Evolutionary conservation across 2,329 filamentous ascomycete species (phyloP), one percentile per base, ranked within the genome.

Genomic region (Diaporthe eres): DNA sequence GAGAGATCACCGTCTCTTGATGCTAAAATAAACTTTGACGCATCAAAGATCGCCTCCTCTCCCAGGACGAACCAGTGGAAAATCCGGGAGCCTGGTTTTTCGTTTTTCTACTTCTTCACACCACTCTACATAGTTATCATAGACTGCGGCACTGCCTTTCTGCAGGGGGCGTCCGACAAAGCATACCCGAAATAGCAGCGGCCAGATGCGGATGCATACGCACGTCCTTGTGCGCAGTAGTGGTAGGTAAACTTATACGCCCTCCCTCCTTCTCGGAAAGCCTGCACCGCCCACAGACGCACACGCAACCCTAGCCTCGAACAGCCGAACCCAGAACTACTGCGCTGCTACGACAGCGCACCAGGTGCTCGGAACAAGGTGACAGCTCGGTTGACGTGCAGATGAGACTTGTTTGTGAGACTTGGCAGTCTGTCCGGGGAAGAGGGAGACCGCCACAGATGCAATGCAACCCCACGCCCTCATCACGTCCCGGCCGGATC

Each of bases 351-450:
- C 47, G 31, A 19, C 63, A 39, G 31, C 34, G 65, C 65, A 37
- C 65, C 65, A 68, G 34, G 31, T 68, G 65, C 65, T 68, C 65
- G 65, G 65, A 68, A 53, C 65, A 42, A 53, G 47, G 65, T 68
- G 65, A 68, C 65, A 53, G 31, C 65, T 68, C 31, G 65, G 31
- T 68, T 68, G 65, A 68, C 65, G 65, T 53, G 65, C 65, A 68
- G 65, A 42, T 68, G 65, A 68, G 65, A 68, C 65, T 68, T 53
- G 65, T 55, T 68, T 68, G 47, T 53, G 47, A 15, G 65, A 68
- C 63, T 68, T 51, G 63, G 63, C 31, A 25, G 47, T 31, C n/a
- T 28, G 25, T 63, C 7, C 19, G 17, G 28, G 44, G 31, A 34
- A 17, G 44, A 37, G 63, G 28, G 47, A 68, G 28, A 53, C 63